Evolutionary conservation across 148 eudicot genomes (phyloP).

Genomic region (Diospyros lotus): DNA sequence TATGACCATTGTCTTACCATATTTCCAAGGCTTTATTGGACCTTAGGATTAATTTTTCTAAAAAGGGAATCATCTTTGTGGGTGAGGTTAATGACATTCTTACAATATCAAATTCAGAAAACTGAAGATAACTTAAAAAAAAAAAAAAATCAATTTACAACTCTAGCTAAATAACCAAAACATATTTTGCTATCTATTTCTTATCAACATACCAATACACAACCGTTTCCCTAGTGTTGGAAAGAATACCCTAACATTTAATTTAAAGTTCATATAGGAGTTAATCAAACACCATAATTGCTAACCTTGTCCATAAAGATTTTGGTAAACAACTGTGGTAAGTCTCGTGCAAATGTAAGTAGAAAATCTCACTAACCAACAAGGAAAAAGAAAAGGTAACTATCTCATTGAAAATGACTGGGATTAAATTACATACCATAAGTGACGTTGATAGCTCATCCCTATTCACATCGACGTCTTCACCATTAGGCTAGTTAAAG

Average conservation of each 20-base stretch:
- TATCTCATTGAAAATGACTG: not conserved
- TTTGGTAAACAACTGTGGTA: not conserved
- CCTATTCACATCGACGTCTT: slow-evolving; percentile 67
- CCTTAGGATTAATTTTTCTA: too few species aligned
- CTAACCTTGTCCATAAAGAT: not conserved
- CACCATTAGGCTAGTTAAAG: slow-evolving; percentile 62
- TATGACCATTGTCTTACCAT: too few species aligned
- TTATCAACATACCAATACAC: not conserved
- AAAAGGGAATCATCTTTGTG: too few species aligned
- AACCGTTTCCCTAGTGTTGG: not conserved
- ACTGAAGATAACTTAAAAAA: not conserved
- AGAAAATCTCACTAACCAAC: not conserved
- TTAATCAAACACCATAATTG: not conserved
- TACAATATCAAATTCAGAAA: not conserved
- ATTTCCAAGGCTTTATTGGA: too few species aligned
- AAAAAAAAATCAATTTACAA: not conserved
- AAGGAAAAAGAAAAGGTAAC: not conserved
- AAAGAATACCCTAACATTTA: not conserved
- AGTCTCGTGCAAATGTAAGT: slow-evolving; percentile 2
- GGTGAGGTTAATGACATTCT: not conserved
- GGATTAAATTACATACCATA: slow-evolving; percentile 55
- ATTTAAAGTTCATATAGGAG: not conserved
- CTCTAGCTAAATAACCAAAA: not conserved
- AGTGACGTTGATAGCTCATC: slow-evolving; percentile 82
- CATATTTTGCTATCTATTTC: not conserved